Base-by-base conservation (phyloP, 2,329 filamentous ascomycete genomes). In the Ophiosphaerella herpotricha region DNA sequence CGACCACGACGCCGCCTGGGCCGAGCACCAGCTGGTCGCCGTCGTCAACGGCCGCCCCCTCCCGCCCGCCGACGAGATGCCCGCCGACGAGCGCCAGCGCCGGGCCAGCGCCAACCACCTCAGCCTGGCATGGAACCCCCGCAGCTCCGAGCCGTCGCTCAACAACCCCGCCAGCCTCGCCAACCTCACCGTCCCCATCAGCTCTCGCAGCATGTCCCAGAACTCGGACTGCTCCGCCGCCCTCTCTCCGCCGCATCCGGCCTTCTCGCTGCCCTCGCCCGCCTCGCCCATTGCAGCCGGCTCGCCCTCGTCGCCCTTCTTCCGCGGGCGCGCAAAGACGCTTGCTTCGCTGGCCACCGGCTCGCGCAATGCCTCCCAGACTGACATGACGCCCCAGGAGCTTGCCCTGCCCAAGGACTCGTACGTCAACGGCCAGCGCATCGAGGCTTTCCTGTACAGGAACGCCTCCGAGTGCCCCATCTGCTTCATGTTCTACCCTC, bases 381-480 rank as follows among this genome's bases (percentile, higher is more conserved):
- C 84, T 5, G 91, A 96, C 48, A 79, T 92, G 58, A 76, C 80
- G 0, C 89, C 89, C 1, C 87, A 88, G 57, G 93, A 97, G 74
- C 77, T 92, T n/a, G 80, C 85, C 50, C 78, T 97, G 2, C 88
- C 91, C 0, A 81, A 86, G 53, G 91, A 97, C 60, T 89, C 90
- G 0, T 93, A 89, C 63, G 89, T 97, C 38, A 96, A 97, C 61
- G 93, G 94, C n/a, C 91, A 96, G 62, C 89, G 89, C 1, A 80
- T 97, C 39, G 94, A 97, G 74, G 93, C 92, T 1, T 93, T 90
- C 58, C 78, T 99, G 1, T 99, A 99, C 79, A 96, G 96, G 71
- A 86, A 96, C 60, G 88, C 91, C 3, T 77, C 80, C 6, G 94
- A 99, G 70, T 99, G 94, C 65, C 93, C 94, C 5, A 96, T 99